Base-by-base conservation (phyloP, 2,329 filamentous ascomycete genomes). In the Cordyceps tenuipes region DNA sequence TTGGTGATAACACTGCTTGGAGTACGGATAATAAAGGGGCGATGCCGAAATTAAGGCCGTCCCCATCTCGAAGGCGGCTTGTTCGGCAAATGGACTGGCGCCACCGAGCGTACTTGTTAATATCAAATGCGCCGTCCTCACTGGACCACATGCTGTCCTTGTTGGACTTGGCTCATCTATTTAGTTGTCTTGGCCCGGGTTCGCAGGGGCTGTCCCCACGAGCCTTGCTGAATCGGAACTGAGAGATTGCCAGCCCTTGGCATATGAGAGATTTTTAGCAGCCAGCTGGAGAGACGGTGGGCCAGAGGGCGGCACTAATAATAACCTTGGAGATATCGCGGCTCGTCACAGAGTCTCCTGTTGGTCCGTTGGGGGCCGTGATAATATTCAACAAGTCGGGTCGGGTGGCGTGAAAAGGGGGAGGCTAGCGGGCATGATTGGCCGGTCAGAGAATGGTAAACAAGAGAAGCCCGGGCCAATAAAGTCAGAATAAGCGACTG, bases 111-210 rank as follows among this genome's bases (percentile, higher is more conserved):
- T 57, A 23, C 23, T 23, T 23, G 2, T 2, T 23, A 57, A 57
- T 57, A 57, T 50, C 41, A 57, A 57, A 57, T 57, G 46, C 55
- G 17, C n/a, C 1, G 23, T 29, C 46, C 55, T 57, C 41, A 56
- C 26, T 56, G 53, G n/a, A n/a, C n/a, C n/a, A n/a, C n/a, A n/a
- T n/a, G n/a, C n/a, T n/a, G n/a, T n/a, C 51, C 51, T 53, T 15
- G 34, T 36, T 53, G 15, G 36, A 43, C 19, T 15, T 7, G 41
- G 41, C 41, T 43, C 41, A 43, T 43, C 29, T n/a, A 2, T 15
- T n/a, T n/a, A 2, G 41, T n/a, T 21, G 43, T 12, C 7, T 5
- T 46, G 43, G 43, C 43, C 43, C 3, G 43, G 43, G n/a, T 46
- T 46, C 19, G 29, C 23, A 23, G 43, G n/a, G 21, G 43, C 21